Percentiles rank a stretch among this genome's conserved stretches.
Evolutionary conservation across 768 basidiomycete species (phyloP).

Genomic region (Roridomyces roridus): DNA sequence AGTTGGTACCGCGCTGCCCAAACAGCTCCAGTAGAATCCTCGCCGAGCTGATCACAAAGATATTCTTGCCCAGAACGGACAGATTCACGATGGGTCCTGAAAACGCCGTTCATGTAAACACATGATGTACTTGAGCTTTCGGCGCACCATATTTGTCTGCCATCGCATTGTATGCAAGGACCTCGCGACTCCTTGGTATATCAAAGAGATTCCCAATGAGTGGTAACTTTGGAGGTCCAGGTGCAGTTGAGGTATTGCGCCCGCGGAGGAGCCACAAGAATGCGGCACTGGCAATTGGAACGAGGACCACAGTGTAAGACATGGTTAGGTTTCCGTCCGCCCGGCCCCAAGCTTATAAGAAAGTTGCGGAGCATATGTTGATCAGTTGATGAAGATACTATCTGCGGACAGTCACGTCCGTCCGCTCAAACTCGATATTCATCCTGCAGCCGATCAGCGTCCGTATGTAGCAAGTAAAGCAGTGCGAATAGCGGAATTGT

Average conservation of each 20-base stretch:
- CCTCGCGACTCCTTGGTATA: not conserved
- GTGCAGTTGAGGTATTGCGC: not conserved
- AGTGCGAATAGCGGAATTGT: no score
- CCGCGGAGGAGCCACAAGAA: not conserved
- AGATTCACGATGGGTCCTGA: not conserved
- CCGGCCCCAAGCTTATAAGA: no score
- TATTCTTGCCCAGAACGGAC: not conserved
- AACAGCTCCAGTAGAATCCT: not conserved
- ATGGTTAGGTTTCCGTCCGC: no score
- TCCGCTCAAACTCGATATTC: no score
- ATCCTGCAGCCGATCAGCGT: no score
- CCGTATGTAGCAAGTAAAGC: no score
- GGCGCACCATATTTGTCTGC: not conserved
- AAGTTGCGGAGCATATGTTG: no score
- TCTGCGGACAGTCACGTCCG: no score
- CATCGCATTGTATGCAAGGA: not conserved
- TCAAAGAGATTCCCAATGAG: not conserved
- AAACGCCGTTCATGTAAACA: no score
- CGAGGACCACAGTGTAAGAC: not conserved
- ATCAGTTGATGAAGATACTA: no score
- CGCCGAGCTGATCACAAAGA: constrained; percentile 1
- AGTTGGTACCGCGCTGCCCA: not conserved
- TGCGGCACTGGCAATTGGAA: not conserved
- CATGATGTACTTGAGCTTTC: no score
- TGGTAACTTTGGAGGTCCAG: not conserved